Percentiles rank a stretch among this genome's conserved stretches.
These are phyloP conservation scores for Ceraceosorus guamensis DNA, from an alignment of 1,284 basidiomycete genomes.

Conservation along the genomic window DNA sequence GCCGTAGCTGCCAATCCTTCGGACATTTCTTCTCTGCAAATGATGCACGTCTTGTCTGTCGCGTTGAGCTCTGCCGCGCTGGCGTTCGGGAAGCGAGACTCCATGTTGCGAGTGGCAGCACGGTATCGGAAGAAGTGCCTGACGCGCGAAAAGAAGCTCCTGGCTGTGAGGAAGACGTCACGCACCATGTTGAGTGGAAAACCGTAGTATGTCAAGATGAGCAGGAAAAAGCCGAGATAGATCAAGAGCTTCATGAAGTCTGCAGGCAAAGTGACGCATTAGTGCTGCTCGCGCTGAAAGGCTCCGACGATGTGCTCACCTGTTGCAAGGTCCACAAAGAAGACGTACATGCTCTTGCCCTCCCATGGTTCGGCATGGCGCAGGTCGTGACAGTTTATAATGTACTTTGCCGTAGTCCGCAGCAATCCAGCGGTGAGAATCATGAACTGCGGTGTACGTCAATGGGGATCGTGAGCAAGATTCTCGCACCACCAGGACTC, in stretches of 20 bases:
- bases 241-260: conserved; percentile 88
- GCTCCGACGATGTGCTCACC: conserved; percentile 5
- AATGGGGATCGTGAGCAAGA: neutral
- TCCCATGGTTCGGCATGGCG: conserved; percentile 61
- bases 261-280: conserved; percentile 47
- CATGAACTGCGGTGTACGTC: conserved; percentile 50
- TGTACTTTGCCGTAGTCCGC: conserved; percentile 75
- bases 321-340: conserved; percentile 87
- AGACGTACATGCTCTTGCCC: conserved; percentile 91
- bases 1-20: no score
- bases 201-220: conserved; percentile 87
- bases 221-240: conserved; percentile 79
- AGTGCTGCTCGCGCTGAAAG: neutral
- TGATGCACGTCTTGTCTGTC: conserved; percentile 88
- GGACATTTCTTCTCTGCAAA: conserved; percentile 99
- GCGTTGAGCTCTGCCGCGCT: conserved; percentile 69
- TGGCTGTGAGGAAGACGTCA: conserved; percentile 88
- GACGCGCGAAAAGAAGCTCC: conserved; percentile 78
- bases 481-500: neutral
- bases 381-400: conserved; percentile 74
- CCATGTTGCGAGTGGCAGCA: conserved; percentile 92
- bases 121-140: conserved; percentile 83
- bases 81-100: conserved; percentile 89
- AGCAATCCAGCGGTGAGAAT: conserved; percentile 75
- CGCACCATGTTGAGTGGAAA: conserved; percentile 91